phyloP scores from a whole-genome alignment of 768 basidiomycete genomes.

The Sarcodon sp. region DNA sequence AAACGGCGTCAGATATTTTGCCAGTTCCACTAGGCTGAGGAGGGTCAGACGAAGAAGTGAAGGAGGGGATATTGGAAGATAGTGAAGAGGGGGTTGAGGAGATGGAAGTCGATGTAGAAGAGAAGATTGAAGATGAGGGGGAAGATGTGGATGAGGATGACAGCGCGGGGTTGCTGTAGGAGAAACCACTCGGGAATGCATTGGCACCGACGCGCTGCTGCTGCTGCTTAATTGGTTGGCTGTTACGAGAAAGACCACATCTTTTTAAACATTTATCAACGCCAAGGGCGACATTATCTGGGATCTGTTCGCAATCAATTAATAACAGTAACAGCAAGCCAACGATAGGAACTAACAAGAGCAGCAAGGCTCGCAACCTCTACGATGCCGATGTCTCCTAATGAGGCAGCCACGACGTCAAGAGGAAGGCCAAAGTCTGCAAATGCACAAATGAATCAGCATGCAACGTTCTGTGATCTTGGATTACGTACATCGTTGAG shows the following conservation, averaged over 20 bases:
- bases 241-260: slow-evolving; percentile 12
- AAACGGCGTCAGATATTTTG: no score
- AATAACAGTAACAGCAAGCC: background rate
- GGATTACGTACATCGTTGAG: slow-evolving; percentile 14
- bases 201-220: slow-evolving; percentile 7
- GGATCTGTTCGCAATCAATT: slow-evolving; percentile 9
- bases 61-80: no score
- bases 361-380: slow-evolving; percentile 13
- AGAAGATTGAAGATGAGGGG: background rate
- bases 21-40: no score
- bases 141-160: slow-evolving; percentile 3
- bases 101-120: background rate
- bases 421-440: slow-evolving; percentile 16
- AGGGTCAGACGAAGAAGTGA: no score
- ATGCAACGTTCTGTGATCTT: background rate
- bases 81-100: no score
- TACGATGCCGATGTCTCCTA: slow-evolving; percentile 15
- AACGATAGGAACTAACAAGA: slow-evolving; percentile 7
- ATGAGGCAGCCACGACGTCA: slow-evolving; percentile 14
- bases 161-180: slow-evolving; percentile 8
- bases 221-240: slow-evolving; percentile 14
- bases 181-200: background rate
- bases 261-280: slow-evolving; percentile 13
- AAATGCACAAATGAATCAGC: background rate
- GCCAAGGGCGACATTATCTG: slow-evolving; percentile 17